Evolutionary conservation across 805 yeast species (phyloP).

Genomic region (Grigorovia yakushimaensis): DNA sequence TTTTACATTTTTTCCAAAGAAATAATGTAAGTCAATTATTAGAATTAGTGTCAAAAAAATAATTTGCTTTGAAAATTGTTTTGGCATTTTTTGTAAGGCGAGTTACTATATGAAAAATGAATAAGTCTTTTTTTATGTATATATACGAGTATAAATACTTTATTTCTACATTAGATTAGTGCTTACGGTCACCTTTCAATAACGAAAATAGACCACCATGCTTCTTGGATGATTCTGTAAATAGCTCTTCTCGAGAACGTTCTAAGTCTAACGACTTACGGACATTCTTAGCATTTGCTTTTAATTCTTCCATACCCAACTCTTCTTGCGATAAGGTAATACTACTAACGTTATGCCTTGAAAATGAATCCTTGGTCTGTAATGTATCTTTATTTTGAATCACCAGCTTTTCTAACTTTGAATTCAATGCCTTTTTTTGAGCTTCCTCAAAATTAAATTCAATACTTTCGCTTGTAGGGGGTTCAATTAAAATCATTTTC

Average conservation of each 20-base stretch:
- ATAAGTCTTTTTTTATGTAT: no score
- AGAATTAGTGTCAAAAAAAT: no score
- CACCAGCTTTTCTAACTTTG: conserved; percentile 16
- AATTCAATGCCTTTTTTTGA: conserved; percentile 17
- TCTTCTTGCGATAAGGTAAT: background rate
- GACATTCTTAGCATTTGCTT: conserved; percentile 17
- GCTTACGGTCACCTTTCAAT: background rate
- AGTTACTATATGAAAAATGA: background rate
- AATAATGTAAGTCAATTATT: no score
- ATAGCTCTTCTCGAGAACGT: conserved; percentile 8
- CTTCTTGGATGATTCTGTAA: background rate
- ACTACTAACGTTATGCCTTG: background rate
- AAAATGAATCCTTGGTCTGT: background rate
- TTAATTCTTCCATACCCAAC: background rate
- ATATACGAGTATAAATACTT: background rate
- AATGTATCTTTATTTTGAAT: background rate
- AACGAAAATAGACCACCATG: background rate
- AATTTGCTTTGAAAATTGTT: no score
- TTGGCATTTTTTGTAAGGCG: background rate
- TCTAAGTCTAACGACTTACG: conserved; percentile 27
- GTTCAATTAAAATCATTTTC: conserved; percentile 1
- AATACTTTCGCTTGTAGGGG: conserved; percentile 24
- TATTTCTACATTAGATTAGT: background rate
- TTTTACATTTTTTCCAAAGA: no score
- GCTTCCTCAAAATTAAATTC: conserved; percentile 18